Percentiles rank a stretch among this genome's conserved stretches.
Conservation (phyloP, 208 protist species). For the Perkinsela sp. region DNA sequence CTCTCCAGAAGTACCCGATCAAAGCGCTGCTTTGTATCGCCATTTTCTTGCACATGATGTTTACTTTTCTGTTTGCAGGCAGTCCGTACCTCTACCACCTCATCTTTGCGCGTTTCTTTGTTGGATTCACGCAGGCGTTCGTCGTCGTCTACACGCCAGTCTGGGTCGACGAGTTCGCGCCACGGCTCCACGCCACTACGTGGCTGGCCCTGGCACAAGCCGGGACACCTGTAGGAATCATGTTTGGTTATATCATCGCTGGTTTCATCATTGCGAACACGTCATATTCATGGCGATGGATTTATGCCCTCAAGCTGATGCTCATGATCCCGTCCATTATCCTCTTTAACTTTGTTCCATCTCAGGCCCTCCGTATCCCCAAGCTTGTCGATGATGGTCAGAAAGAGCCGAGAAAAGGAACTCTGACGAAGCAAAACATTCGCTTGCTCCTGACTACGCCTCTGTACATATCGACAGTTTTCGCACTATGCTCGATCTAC, state of each 20-base stretch:
- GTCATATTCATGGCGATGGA: conserved; percentile 25
- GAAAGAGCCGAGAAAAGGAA: background rate
- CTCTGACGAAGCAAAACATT: background rate
- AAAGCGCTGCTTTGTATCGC: conserved; percentile 18
- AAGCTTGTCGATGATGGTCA: background rate
- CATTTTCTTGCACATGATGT: conserved; percentile 29
- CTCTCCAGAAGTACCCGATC: conserved; percentile 30
- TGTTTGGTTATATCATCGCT: conserved; percentile 48
- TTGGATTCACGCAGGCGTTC: conserved; percentile 54
- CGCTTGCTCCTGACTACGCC: conserved; percentile 9
- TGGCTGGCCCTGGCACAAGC: conserved; percentile 70
- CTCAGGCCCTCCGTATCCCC: background rate
- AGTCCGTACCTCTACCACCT: conserved; percentile 15
- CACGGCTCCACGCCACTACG: conserved; percentile 24
- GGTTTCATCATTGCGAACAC: conserved; percentile 21
- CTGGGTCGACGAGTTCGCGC: conserved; percentile 69
- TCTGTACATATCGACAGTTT: conserved; percentile 31
- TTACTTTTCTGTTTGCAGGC: conserved; percentile 33
- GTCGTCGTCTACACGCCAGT: conserved; percentile 64
- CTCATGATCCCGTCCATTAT: conserved; percentile 18
- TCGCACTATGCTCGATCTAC: conserved; percentile 56
- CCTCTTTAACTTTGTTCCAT: background rate
- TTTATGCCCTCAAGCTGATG: conserved; percentile 42
- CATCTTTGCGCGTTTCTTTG: conserved; percentile 42
- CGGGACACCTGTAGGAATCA: conserved; percentile 60